These are phyloP conservation scores for Senna siamea DNA, from an alignment of 306 rosid species.

Conservation along the genomic window DNA sequence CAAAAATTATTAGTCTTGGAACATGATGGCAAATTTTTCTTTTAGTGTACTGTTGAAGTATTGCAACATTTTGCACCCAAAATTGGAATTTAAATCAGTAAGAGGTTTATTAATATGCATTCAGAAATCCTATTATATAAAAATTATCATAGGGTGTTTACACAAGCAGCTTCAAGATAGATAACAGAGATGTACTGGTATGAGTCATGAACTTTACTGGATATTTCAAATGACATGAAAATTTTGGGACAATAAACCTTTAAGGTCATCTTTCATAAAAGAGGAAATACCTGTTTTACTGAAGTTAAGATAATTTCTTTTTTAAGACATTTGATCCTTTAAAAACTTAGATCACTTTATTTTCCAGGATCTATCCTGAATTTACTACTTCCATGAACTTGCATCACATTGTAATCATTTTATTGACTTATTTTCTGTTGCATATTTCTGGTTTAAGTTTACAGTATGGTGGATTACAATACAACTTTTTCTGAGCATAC, in stretches of 20 bases:
- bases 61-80: not conserved
- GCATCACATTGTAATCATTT: too few species aligned
- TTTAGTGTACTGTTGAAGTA: not conserved
- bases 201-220: not conserved
- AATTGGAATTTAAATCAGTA: slow-evolving; percentile 11
- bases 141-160: not conserved
- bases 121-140: not conserved
- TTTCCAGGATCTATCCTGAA: too few species aligned
- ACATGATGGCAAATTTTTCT: not conserved
- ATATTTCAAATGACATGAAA: not conserved
- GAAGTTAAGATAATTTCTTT: slow-evolving; percentile 3
- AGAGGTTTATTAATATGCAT: not conserved
- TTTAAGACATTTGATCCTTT: slow-evolving; percentile 4
- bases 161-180: slow-evolving; percentile 7
- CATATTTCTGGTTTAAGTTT: too few species aligned
- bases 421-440: too few species aligned
- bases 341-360: not conserved
- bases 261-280: not conserved
- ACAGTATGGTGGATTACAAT: too few species aligned
- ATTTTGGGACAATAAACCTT: not conserved
- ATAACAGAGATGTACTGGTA: not conserved
- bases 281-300: not conserved
- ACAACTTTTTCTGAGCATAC: too few species aligned
- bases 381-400: too few species aligned
- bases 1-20: not conserved